These are phyloP conservation scores for Blastocladiella emersonii DNA, from an alignment of 371 early-diverging fungal genomes.

Conservation along the genomic window DNA sequence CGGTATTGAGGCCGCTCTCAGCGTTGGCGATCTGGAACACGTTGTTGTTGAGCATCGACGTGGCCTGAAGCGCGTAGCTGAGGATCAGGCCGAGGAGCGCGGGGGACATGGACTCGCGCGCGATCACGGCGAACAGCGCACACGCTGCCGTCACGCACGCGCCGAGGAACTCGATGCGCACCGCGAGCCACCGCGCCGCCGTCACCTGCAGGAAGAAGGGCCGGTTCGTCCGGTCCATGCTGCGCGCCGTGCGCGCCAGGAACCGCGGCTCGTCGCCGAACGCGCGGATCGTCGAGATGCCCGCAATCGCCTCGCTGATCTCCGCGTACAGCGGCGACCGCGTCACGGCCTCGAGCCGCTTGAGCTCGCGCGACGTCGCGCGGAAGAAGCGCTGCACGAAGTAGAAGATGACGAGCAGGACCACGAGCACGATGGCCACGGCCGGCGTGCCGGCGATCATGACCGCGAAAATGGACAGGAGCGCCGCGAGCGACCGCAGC, in stretches of 20 bases:
- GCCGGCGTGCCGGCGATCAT: conserved; percentile 45
- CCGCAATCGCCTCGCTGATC: conserved; percentile 51
- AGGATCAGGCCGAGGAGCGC: background rate
- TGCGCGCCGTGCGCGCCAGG: background rate
- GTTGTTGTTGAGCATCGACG: conserved; percentile 71
- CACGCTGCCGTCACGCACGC: background rate
- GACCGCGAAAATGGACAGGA: conserved; percentile 13
- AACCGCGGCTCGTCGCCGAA: conserved; percentile 14
- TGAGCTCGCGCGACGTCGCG: conserved; percentile 53
- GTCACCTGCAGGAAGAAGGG: background rate
- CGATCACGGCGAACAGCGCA: background rate
- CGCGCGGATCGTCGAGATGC: conserved; percentile 62
- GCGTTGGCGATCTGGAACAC: conserved; percentile 62
- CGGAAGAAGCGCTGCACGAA: conserved; percentile 57
- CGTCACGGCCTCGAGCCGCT: conserved; percentile 60
- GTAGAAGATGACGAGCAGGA: conserved; percentile 40
- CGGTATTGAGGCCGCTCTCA: conserved; percentile 73
- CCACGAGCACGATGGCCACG: conserved; percentile 37
- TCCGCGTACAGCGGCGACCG: conserved; percentile 62
- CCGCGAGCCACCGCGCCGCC: conserved; percentile 4
- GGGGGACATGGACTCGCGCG: background rate
- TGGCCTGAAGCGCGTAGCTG: conserved; percentile 36
- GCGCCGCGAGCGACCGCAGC: conserved; percentile 9
- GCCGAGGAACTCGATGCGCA: background rate
- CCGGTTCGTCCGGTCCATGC: background rate